phyloP scores from a whole-genome alignment of 2,329 filamentous ascomycete species.

The Colletotrichum tofieldiae region DNA sequence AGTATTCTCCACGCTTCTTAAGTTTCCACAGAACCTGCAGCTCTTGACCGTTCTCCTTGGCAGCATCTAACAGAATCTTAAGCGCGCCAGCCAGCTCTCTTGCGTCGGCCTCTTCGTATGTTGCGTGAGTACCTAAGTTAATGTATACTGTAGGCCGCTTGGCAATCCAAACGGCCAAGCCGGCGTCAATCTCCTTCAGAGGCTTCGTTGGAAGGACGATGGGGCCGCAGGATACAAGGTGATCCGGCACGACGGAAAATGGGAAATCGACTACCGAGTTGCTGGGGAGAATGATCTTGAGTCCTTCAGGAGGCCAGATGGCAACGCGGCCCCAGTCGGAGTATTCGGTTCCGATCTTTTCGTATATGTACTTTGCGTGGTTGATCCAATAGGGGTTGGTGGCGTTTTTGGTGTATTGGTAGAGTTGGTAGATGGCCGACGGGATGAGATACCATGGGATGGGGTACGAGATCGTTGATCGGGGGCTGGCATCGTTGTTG shows the following conservation, averaged over 20 bases:
- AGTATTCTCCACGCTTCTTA: conserved; percentile 40
- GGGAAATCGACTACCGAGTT: conserved; percentile 19
- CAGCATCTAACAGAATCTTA: conserved; percentile 50
- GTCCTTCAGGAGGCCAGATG: background rate
- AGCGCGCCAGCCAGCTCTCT: conserved; percentile 57
- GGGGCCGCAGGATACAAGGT: conserved; percentile 54
- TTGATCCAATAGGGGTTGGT: background rate
- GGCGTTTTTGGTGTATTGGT: background rate
- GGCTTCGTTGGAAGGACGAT: conserved; percentile 58
- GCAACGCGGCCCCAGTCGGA: conserved; percentile 9
- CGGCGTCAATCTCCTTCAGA: conserved; percentile 57
- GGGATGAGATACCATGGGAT: conserved; percentile 57
- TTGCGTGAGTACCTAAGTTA: conserved; percentile 59
- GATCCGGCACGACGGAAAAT: conserved; percentile 11
- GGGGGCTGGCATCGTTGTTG: background rate
- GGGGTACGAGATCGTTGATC: conserved; percentile 61
- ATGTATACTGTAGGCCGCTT: conserved; percentile 61
- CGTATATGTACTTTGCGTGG: conserved; percentile 8
- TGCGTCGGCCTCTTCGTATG: conserved; percentile 51
- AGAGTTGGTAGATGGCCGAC: conserved; percentile 12
- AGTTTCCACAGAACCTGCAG: conserved; percentile 56
- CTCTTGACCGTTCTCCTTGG: conserved; percentile 1
- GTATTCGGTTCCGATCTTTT: conserved; percentile 12
- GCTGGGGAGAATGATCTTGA: conserved; percentile 11
- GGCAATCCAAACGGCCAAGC: conserved; percentile 60